Base-by-base conservation (phyloP, 2,329 filamentous ascomycete species). In the Ilyonectria destructans region DNA sequence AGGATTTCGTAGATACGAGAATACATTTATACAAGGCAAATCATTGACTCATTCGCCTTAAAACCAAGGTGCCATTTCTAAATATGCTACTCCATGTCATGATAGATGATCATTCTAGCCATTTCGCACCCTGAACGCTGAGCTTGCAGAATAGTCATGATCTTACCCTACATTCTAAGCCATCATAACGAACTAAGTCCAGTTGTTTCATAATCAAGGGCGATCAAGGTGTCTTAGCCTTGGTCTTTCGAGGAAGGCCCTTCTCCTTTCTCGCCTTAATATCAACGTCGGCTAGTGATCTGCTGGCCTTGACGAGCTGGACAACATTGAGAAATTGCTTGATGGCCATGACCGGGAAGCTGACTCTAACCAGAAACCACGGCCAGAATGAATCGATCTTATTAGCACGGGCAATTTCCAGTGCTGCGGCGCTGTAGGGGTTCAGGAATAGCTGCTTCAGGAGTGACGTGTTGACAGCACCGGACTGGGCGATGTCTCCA, bases 271-370 rank as follows among this genome's bases (percentile, higher is more conserved):
- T 88, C 69, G 87, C 85, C 75, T 89, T 87, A 37, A 92, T 81
- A 77, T 99, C 96, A n/a, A 95, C 94, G 83, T 98, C 95, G 0
- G 94, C 96, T 43, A 99, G 87, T 91, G 93, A 97, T 78, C 90
- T 91, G 82, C 94, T 95, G 7, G 96, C 96, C 82, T 98, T 97
- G 78, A 97, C 89, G 75, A 99, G 88, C 85, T 99, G 96, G 54
- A 98, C 88, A 58, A 98, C 87, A 77, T 98, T 99, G 86, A 98
- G 94, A 77, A 93, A 87, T 80, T 99, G 96, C 88, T 99, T 99
- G 74, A 91, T 87, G 26, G 90, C 85, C 95, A 98, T 98, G 79
- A 98, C 86, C 13, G 95, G 95, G 74, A 92, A 90, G 77, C 93
- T 95, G 75, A 96, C 83, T 29, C 90, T 89, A 51, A 93, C 93